Evolutionary conservation across 192 early-diverging fungal species (phyloP), one percentile per base, ranked within the genome.

Genomic region (Podila clonocystis): DNA sequence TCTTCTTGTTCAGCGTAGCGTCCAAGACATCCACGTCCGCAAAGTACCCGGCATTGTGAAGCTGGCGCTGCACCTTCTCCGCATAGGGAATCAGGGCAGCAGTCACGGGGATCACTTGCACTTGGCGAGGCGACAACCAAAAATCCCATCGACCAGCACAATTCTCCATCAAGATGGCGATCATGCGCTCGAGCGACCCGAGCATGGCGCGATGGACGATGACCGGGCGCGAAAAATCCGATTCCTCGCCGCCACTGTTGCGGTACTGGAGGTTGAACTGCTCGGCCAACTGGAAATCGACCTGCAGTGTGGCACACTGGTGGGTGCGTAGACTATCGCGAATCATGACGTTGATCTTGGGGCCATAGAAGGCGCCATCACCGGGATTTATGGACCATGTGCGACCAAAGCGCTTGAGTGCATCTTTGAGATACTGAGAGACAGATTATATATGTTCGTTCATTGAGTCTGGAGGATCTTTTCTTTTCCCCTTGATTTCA

Each of bases 311-410:
- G 30, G 98, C 98, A 77, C 98, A 99, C 84, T 98, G 98, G 82
- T 93, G 93, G 34, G 88, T 90, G 68, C 91, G 88, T 30, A 99
- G 88, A 9, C 96, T 97, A 82, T 99, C 98, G 9, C 92, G 87
- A 74, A 99, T 94, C 22, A 91, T 91, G 73, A 99, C 98, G 84
- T 99, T 97, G 70, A 99, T 95, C 91, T 99, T 99, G 74, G 98
- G 98, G 6, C 98, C 98, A 82, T 99, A 99, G 88, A 99, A 99
- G 15, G 98, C 98, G 29, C 98, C 98, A 83, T 99, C 98, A 48
- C 94, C 95, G 4, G 92, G 93, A 76, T 98, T 95, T 62, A 98
- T 31, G 72, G 90, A 89, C 98, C 98, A 99, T 9, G 83, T 82
- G 15, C 85, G 64, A 20, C 93, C 94, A 87, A 94, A 97, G 36